phyloP scores from a whole-genome alignment of 1,284 basidiomycete species.

The Golubevia sp. region DNA sequence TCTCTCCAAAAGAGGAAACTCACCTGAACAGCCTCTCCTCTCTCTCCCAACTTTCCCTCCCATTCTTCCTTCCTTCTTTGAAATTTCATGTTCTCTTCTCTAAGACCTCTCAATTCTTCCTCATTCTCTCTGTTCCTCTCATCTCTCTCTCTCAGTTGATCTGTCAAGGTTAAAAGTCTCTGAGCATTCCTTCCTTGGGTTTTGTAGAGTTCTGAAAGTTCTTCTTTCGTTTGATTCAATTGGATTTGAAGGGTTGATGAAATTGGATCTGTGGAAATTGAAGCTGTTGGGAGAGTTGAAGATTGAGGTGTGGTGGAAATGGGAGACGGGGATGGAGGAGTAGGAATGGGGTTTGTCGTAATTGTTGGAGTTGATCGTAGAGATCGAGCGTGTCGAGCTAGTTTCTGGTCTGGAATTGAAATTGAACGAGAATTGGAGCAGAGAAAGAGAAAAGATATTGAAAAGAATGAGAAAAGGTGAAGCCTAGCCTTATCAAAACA shows the following conservation, averaged over 20 bases:
- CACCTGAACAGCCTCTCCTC: background rate
- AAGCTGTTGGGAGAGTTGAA: too few relatives aligned
- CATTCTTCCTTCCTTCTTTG: constrained; percentile 43
- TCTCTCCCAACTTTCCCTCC: background rate
- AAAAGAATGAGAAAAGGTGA: background rate
- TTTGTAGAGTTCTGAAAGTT: constrained; percentile 91
- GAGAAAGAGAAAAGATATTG: background rate
- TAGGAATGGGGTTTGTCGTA: background rate
- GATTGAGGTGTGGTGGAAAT: constrained; percentile 1
- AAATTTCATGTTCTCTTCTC: constrained; percentile 74
- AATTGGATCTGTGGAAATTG: too few relatives aligned
- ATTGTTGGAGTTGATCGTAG: background rate
- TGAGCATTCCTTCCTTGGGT: constrained; percentile 95
- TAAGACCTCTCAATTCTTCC: constrained; percentile 74
- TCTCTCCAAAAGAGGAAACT: background rate
- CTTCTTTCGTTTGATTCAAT: constrained; percentile 81
- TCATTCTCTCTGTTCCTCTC: constrained; percentile 75
- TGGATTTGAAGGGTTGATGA: background rate
- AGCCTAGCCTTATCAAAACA: background rate
- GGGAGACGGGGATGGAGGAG: background rate
- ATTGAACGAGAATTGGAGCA: background rate
- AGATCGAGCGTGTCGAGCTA: constrained; percentile 5
- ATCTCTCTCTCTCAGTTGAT: constrained; percentile 89
- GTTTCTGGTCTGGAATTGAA: constrained; percentile 8
- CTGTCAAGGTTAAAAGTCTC: constrained; percentile 85